phyloP scores from a whole-genome alignment of 345 rosid genomes.

The Kernera saxatilis region DNA sequence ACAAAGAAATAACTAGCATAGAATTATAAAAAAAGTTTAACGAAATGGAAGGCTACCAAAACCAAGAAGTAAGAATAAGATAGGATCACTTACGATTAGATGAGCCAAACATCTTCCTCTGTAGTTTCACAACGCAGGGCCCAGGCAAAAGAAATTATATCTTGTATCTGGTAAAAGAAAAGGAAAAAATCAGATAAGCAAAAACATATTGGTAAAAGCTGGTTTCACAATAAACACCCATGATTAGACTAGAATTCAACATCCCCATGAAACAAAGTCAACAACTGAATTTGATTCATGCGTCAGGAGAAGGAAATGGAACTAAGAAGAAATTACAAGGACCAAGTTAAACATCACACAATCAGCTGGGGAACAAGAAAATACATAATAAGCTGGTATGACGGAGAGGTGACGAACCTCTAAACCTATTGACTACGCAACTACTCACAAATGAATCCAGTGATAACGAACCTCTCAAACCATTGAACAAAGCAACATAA shows the following conservation, averaged over 20 bases:
- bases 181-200: background rate
- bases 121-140: background rate
- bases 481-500: background rate
- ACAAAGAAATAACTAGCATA: background rate
- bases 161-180: background rate
- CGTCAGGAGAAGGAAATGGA: background rate
- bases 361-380: background rate
- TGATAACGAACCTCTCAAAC: background rate
- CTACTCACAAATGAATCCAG: background rate
- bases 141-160: slow-evolving; percentile 2
- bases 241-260: background rate
- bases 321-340: background rate
- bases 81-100: slow-evolving; percentile 43
- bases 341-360: background rate
- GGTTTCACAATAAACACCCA: background rate
- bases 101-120: slow-evolving; percentile 51
- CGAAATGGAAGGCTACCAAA: background rate
- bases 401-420: background rate
- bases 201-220: background rate
- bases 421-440: background rate
- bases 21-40: background rate
- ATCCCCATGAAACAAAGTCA: background rate
- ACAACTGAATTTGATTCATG: background rate
- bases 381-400: background rate
- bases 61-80: background rate